Evolutionary conservation across 1,139 yeast genomes (phyloP).

Genomic region (Lodderomyces metapsilosis): DNA sequence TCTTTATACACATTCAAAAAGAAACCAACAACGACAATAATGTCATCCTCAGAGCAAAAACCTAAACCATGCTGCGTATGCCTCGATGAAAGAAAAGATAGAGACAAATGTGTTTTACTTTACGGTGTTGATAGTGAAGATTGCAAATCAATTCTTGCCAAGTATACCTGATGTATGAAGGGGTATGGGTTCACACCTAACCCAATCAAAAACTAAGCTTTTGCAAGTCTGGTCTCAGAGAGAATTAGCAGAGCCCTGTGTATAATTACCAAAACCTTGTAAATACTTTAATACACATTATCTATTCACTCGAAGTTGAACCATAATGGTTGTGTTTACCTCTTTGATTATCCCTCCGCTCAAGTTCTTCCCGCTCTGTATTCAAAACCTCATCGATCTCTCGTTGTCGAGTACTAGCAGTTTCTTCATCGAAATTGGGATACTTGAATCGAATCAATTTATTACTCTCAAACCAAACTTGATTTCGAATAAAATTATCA

Average conservation of each 20-base stretch:
- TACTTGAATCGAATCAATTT: constrained; percentile 18
- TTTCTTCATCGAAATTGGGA: constrained; percentile 15
- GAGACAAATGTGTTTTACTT: constrained; percentile 84
- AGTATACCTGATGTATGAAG: constrained; percentile 87
- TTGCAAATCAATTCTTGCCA: constrained; percentile 67
- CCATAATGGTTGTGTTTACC: background rate
- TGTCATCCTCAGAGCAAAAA: constrained; percentile 27
- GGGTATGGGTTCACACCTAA: constrained; percentile 67
- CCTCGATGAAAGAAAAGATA: constrained; percentile 71
- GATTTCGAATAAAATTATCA: constrained; percentile 78
- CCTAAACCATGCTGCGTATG: constrained; percentile 98
- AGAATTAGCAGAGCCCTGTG: no score
- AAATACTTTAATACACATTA: background rate
- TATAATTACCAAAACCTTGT: constrained; percentile 3
- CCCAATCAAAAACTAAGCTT: constrained; percentile 23
- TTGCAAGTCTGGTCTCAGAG: no score
- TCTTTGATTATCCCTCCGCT: background rate
- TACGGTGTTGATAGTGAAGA: constrained; percentile 85
- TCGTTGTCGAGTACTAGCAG: constrained; percentile 15
- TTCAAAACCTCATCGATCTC: constrained; percentile 13
- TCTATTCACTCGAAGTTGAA: background rate
- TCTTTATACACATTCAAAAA: no score
- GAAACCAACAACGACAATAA: background rate
- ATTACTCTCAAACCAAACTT: constrained; percentile 27
- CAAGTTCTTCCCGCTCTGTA: constrained; percentile 5